Conservation (phyloP, 306 rosid genomes). For the Calophaca sinica region DNA sequence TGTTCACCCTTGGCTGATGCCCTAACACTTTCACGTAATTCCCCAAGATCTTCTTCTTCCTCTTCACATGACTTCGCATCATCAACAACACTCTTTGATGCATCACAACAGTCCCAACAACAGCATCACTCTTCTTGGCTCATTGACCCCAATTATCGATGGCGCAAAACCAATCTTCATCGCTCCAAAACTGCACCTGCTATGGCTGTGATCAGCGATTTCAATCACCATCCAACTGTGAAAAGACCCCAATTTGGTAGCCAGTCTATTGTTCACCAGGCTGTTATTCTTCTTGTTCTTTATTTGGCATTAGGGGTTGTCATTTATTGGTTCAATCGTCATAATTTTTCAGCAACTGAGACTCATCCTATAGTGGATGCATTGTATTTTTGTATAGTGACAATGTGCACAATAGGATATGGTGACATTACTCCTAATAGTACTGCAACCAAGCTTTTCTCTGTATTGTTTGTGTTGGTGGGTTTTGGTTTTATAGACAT, state of each 20-base stretch:
- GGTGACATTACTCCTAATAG: conserved; percentile 90
- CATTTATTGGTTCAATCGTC: conserved; percentile 79
- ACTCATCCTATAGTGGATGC: conserved; percentile 94
- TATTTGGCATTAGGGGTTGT: conserved; percentile 77
- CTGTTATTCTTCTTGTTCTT: conserved; percentile 63
- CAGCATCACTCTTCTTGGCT: conserved; percentile 60
- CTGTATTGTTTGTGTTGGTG: conserved; percentile 82
- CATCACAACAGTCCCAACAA: conserved; percentile 40
- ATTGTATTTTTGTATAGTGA: conserved; percentile 88
- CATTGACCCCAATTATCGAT: conserved; percentile 66
- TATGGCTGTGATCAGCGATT: conserved; percentile 75
- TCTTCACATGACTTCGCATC: conserved; percentile 50
- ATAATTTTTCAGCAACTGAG: conserved; percentile 60
- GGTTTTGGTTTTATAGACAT: conserved; percentile 95
- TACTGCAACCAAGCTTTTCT: conserved; percentile 77
- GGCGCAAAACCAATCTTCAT: conserved; percentile 68
- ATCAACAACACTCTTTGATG: conserved; percentile 28
- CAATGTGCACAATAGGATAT: conserved; percentile 97
- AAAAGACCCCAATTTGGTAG: conserved; percentile 64
- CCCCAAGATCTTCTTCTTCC: conserved; percentile 62
- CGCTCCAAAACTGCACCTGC: conserved; percentile 97
- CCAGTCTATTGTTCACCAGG: conserved; percentile 70
- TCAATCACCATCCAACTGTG: conserved; percentile 36
- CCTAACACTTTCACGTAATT: conserved; percentile 57
- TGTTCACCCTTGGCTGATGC: conserved; percentile 70